Evolutionary conservation across 106 monocot genomes (phyloP), one percentile per base, ranked within the genome.

Genomic region (Chionographis japonica): DNA sequence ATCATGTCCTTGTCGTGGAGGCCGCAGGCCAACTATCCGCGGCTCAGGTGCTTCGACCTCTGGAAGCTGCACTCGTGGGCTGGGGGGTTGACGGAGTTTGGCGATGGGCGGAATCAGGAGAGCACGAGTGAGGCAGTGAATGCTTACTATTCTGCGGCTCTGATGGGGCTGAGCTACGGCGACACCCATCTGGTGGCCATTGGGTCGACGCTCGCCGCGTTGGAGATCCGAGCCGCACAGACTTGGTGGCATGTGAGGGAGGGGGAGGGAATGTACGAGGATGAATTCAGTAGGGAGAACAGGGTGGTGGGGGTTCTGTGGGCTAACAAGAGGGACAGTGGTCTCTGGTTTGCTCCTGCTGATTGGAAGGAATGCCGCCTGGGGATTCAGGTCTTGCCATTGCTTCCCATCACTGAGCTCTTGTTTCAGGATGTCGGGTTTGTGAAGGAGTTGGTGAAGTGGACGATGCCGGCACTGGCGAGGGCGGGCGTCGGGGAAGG

Each of bases 21-120:
- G 60, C 9, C 60, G 8, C 67, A 61, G 2, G 71, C 94, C 4
- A 85, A 16, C 17, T 90, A 85, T 35, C 61, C 90, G 2, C 63
- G 90, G 6, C 58, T 90, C 60, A 68, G 94, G 67, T 85, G 84
- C 68, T 90, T 94, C 15, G 94, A 94, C 68, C 57, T 85, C 14
- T 94, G 94, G 94, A 90, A 88, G 83, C 70, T 94, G 62, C 94
- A 94, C 42, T 94, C 94, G 8, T 94, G 94, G 94, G 90, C 94
- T 3, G 94, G 94, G 2, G 94, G 90, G 8, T 63, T 94, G 63
- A 94, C 94, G 0, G 94, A 90, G 56, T 94, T 94, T 16, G 90
- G 38, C 0, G 94, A 94, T 49, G 94, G 94, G 14, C 67, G 94
- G 79, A 94, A 94, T 27, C 94, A 94, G 73, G 94, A 90, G 80